phyloP scores from a whole-genome alignment of 2,329 filamentous ascomycete species.

The Chaetomium strumarium region DNA sequence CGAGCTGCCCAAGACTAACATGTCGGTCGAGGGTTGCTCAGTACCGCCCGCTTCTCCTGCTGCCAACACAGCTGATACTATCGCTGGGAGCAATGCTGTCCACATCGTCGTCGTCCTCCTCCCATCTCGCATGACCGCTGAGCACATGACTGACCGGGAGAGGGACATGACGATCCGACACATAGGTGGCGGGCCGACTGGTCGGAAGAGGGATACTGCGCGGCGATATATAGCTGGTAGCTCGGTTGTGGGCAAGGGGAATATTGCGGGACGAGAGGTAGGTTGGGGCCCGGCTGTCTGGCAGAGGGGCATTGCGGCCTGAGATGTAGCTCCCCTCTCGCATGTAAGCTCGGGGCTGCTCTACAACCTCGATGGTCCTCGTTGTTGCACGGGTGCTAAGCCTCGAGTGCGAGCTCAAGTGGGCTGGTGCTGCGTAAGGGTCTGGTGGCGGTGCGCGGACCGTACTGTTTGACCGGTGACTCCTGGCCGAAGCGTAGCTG shows the following conservation, averaged over 20 bases:
- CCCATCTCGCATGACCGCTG: conserved; percentile 28
- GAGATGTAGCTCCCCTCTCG: conserved; percentile 19
- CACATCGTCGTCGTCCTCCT: conserved; percentile 41
- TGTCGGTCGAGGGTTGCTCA: no score
- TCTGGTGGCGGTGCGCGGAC: conserved; percentile 25
- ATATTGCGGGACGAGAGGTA: conserved; percentile 19
- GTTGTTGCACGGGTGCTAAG: conserved; percentile 27
- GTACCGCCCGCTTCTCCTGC: conserved; percentile 28
- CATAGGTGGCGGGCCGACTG: conserved; percentile 16
- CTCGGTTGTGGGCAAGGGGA: conserved; percentile 36
- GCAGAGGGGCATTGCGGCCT: conserved; percentile 28
- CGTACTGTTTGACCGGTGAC: conserved; percentile 34
- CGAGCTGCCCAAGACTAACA: no score
- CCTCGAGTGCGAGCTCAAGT: conserved; percentile 30
- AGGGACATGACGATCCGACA: conserved; percentile 21
- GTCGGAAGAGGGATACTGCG: conserved; percentile 2
- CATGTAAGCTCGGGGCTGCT: conserved; percentile 16
- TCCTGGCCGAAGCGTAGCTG: conserved; percentile 41
- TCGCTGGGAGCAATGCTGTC: conserved; percentile 46
- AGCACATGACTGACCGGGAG: conserved; percentile 38
- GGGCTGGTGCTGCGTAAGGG: conserved; percentile 23
- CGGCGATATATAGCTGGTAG: conserved; percentile 5
- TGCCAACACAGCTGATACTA: conserved; percentile 37
- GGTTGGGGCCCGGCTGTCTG: conserved; percentile 33
- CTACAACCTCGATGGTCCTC: conserved; percentile 15